phyloP scores from a whole-genome alignment of 768 basidiomycete genomes.

The Hypsizygus marmoreus region DNA sequence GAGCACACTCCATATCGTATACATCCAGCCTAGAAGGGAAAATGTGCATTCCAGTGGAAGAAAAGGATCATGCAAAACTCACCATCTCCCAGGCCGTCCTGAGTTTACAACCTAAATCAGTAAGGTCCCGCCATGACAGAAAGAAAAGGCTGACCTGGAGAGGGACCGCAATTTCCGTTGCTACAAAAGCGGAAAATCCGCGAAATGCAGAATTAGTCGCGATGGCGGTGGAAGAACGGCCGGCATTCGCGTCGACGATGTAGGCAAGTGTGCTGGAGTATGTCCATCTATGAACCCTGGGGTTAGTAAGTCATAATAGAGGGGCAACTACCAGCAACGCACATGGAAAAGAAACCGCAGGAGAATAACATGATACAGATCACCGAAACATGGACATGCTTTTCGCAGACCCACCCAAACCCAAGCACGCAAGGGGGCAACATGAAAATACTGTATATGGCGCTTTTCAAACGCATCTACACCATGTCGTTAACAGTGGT shows the following conservation, averaged over 20 bases:
- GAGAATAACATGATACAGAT: slow-evolving; percentile 74
- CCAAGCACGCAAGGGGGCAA: slow-evolving; percentile 63
- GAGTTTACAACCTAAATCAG: background rate
- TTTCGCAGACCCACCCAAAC: slow-evolving; percentile 75
- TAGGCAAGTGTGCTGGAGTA: slow-evolving; percentile 79
- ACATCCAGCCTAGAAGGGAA: slow-evolving; percentile 51
- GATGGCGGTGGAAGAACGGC: slow-evolving; percentile 73
- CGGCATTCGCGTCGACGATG: slow-evolving; percentile 84
- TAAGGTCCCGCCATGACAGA: background rate
- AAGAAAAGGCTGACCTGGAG: slow-evolving; percentile 51
- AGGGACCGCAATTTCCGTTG: slow-evolving; percentile 73
- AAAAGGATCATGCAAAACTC: slow-evolving; percentile 19
- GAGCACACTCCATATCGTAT: slow-evolving; percentile 61
- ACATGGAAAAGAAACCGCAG: slow-evolving; percentile 77
- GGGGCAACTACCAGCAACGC: slow-evolving; percentile 22
- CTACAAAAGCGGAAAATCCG: slow-evolving; percentile 66
- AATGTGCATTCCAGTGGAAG: background rate
- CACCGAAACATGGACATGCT: slow-evolving; percentile 63
- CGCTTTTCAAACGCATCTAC: slow-evolving; percentile 75
- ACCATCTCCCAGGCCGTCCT: slow-evolving; percentile 78
- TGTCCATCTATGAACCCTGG: slow-evolving; percentile 39
- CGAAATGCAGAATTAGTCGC: slow-evolving; percentile 80
- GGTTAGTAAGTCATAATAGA: background rate
- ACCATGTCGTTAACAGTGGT: background rate
- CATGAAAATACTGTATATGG: slow-evolving; percentile 55